phyloP scores from a whole-genome alignment of 2,329 filamentous ascomycete genomes.

The Didymella lethalis region DNA sequence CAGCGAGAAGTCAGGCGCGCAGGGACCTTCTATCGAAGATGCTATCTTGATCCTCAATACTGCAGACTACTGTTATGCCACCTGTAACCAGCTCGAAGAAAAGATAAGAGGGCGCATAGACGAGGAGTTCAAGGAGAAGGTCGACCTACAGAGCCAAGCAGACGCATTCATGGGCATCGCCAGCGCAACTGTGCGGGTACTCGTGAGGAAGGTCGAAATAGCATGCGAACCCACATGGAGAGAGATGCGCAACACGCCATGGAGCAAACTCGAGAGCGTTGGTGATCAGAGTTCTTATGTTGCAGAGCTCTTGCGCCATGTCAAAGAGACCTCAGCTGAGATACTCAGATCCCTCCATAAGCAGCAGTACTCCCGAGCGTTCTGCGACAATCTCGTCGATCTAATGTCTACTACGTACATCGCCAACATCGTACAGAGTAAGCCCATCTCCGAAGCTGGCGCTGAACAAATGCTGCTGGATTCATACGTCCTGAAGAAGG shows the following conservation, averaged over 20 bases:
- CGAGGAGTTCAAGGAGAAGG: conserved; percentile 71
- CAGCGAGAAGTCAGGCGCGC: conserved; percentile 64
- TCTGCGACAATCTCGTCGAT: conserved; percentile 96
- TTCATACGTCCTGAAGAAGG: conserved; percentile 87
- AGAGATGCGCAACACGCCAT: conserved; percentile 96
- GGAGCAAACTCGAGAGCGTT: conserved; percentile 91
- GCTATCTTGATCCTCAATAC: conserved; percentile 90
- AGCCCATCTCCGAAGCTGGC: conserved; percentile 89
- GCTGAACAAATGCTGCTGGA: conserved; percentile 98
- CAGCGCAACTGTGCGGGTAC: conserved; percentile 80
- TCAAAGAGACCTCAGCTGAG: conserved; percentile 76
- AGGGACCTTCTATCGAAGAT: conserved; percentile 73
- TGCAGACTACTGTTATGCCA: conserved; percentile 95
- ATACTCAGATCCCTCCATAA: conserved; percentile 82
- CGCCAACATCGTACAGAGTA: conserved; percentile 83
- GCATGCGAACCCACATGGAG: conserved; percentile 89
- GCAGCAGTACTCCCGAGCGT: conserved; percentile 91
- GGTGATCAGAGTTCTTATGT: conserved; percentile 95
- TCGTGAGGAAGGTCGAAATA: conserved; percentile 84
- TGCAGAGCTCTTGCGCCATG: conserved; percentile 75
- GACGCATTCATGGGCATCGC: conserved; percentile 96
- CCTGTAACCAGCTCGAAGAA: conserved; percentile 91
- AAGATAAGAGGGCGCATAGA: conserved; percentile 93
- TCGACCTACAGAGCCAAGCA: conserved; percentile 91
- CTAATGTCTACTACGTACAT: conserved; percentile 81